Evolutionary conservation across 2,329 filamentous ascomycete genomes (phyloP), one percentile per base, ranked within the genome.

Genomic region (Aspergillus novoparasiticus): DNA sequence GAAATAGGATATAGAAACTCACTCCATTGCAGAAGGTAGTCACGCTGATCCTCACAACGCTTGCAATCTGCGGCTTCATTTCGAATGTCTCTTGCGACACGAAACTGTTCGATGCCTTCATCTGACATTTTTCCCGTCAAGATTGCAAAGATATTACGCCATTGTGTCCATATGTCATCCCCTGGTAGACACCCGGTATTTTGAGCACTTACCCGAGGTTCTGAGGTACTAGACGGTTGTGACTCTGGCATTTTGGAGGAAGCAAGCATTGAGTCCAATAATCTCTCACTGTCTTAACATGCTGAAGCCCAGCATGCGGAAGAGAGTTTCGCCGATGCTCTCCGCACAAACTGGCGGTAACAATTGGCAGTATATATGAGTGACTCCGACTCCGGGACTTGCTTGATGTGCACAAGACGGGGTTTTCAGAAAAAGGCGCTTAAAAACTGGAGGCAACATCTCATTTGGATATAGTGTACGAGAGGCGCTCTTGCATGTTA

Each of bases 121-220:
- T 81, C 78, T 21, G 87, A 90, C 81, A 95, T 89, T 72, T 85
- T 83, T 61, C 91, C 90, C 19, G 90, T 88, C 57, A 96, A 82
- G 79, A 94, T 90, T 71, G 87, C 87, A 85, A 96, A 97, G 82
- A 93, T 90, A 82, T 91, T 96, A 76, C 90, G 86, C 90, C 92
- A 97, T 84, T 80, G 78, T 41, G 80, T 80, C 67, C 72, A 79
- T 26, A 74, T 72, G 59, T 81, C 80, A 67, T 82, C 75, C 16
- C 79, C 79, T 16, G 77, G 70, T 12, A 71, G 71, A 59, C 72
- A 82, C 5, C 79, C 79, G 11, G 73, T 79, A 48, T 77, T 72
- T 1, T 67, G 70, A 53, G 68, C 67, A 14, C 58, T 59, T 54
- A 64, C 64, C 59, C 72, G 55, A 62, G 70, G 62, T 61, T 70